Percentiles rank a stretch among this genome's conserved stretches.
phyloP scores from a whole-genome alignment of 2,329 filamentous ascomycete species.

The Hypoxylon sp. region DNA sequence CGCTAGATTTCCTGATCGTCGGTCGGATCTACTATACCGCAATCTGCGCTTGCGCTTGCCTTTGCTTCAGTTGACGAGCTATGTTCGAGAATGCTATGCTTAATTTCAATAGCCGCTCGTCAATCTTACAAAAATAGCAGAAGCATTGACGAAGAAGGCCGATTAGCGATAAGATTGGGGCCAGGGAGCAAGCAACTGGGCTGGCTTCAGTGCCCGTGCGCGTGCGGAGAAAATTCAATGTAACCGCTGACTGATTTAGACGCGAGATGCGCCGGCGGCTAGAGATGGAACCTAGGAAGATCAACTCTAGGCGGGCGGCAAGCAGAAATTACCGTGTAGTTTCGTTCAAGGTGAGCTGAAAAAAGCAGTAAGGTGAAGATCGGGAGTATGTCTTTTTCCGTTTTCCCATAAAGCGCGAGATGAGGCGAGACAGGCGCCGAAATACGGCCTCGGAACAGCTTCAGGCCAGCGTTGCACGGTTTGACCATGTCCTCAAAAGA shows the following conservation, averaged over 20 bases:
- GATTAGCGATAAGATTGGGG: constrained; percentile 38
- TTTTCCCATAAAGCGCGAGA: constrained; percentile 15
- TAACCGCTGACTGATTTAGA: constrained; percentile 31
- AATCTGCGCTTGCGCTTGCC: constrained; percentile 47
- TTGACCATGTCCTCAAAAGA: not conserved
- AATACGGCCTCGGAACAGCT: constrained; percentile 28
- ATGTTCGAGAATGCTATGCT: constrained; percentile 2
- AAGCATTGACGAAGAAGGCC: constrained; percentile 22
- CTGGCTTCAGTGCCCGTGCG: constrained; percentile 14
- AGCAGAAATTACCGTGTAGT: constrained; percentile 21
- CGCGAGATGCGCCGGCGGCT: constrained; percentile 31
- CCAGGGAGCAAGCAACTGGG: constrained; percentile 20
- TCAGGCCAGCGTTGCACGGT: constrained; percentile 25
- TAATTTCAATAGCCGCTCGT: constrained; percentile 35
- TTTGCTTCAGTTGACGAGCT: constrained; percentile 47
- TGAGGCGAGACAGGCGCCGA: constrained; percentile 33
- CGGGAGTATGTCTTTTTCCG: constrained; percentile 14
- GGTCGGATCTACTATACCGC: constrained; percentile 20
- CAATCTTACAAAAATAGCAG: constrained; percentile 39
- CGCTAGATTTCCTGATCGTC: constrained; percentile 32
- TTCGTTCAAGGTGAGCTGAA: constrained; percentile 35
- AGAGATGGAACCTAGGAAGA: constrained; percentile 27
- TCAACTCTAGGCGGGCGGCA: constrained; percentile 22
- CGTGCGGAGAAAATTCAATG: constrained; percentile 4
- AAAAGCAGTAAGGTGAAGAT: constrained; percentile 15